Percentiles rank a stretch among this genome's conserved stretches.
Conservation (phyloP, 1,284 basidiomycete species). For the Gomphus sp. region DNA sequence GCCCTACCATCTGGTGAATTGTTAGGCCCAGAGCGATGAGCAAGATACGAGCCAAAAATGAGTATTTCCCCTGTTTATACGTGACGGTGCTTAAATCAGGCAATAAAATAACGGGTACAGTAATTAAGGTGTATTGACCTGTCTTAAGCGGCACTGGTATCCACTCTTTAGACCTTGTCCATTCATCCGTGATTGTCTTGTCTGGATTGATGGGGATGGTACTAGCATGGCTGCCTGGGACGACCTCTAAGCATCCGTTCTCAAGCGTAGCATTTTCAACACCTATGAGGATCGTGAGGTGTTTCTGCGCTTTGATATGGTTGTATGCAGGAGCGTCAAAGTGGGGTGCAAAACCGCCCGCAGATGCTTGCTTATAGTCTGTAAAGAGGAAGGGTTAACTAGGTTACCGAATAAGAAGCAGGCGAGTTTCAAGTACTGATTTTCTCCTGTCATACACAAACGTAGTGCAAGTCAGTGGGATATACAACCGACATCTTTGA, state of each 20-base stretch:
- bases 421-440: conserved; percentile 14
- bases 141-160: conserved; percentile 20
- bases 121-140: conserved; percentile 12
- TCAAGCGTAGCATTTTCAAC: conserved; percentile 20
- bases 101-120: background rate
- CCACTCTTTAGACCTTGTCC: conserved; percentile 20
- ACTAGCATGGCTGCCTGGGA: conserved; percentile 18
- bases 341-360: conserved; percentile 23
- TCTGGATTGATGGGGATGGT: conserved; percentile 18
- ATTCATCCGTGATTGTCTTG: conserved; percentile 19
- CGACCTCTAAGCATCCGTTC: conserved; percentile 24
- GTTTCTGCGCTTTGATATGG: conserved; percentile 8
- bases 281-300: conserved; percentile 20
- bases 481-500: background rate
- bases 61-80: conserved; percentile 13
- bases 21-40: conserved; percentile 22
- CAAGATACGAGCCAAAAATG: conserved; percentile 23
- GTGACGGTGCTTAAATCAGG: background rate
- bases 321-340: conserved; percentile 19
- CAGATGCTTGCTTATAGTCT: conserved; percentile 22
- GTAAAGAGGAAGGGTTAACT: background rate
- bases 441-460: conserved; percentile 22
- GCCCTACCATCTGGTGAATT: conserved; percentile 17
- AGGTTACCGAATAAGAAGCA: background rate
- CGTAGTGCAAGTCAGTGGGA: background rate